Conservation (phyloP, 352 stramenopile species). For the Globisporangium perplexum region DNA sequence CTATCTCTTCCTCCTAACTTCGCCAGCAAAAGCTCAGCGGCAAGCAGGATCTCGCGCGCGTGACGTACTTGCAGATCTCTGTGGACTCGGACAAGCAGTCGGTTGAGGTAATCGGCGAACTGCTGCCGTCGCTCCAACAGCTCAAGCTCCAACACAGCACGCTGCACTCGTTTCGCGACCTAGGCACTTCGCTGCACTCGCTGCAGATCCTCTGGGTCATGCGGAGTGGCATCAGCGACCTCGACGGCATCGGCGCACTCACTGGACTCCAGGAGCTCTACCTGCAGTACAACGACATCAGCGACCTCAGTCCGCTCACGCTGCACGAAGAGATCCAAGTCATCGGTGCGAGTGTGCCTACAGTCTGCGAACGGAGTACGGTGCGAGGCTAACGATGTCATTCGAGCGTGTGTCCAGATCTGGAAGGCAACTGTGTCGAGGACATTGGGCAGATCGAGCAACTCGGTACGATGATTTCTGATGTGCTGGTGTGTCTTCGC, state of each 20-base stretch:
- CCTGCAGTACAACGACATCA: constrained; percentile 70
- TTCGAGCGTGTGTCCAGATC: constrained; percentile 24
- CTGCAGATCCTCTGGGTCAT: constrained; percentile 63
- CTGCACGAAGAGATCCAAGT: constrained; percentile 85
- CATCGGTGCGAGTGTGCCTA: constrained; percentile 28
- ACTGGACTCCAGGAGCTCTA: constrained; percentile 74
- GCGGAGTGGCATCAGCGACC: constrained; percentile 61
- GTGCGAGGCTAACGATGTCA: neutral
- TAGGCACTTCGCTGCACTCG: constrained; percentile 70
- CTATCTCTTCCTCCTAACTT: neutral
- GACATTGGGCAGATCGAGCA: constrained; percentile 80
- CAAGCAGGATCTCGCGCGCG: constrained; percentile 45
- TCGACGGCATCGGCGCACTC: constrained; percentile 84
- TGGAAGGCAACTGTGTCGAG: constrained; percentile 60
- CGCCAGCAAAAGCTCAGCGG: constrained; percentile 53
- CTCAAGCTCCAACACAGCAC: constrained; percentile 59
- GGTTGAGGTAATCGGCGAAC: constrained; percentile 70
- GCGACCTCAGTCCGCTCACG: constrained; percentile 72
- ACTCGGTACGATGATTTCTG: constrained; percentile 32
- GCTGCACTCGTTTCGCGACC: constrained; percentile 71
- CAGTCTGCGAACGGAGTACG: neutral
- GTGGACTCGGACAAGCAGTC: constrained; percentile 79
- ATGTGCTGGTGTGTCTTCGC: neutral
- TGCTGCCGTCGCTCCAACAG: constrained; percentile 68
- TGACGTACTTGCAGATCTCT: constrained; percentile 54